A percentile compares a stretch with the other conserved stretches of the same genome.
These are phyloP conservation scores for Colletotrichum liaoningense DNA, from an alignment of 2,329 filamentous ascomycete genomes.

Conservation along the genomic window DNA sequence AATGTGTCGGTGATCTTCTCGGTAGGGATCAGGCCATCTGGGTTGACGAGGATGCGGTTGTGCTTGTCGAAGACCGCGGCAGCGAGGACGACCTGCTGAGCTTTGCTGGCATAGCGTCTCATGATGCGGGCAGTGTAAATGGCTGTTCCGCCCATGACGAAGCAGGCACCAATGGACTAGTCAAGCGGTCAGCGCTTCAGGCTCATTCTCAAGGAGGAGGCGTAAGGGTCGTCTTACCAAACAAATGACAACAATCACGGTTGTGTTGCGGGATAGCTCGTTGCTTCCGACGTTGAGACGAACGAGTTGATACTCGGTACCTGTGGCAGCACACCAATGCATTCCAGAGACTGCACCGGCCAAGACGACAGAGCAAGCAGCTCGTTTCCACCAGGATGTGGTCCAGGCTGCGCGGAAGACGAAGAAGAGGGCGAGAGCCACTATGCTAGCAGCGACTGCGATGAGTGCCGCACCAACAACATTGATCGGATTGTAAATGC, in stretches of 20 bases:
- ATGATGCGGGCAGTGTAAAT: conserved; percentile 65
- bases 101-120: conserved; percentile 66
- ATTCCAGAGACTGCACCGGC: conserved; percentile 84
- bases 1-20: conserved; percentile 85
- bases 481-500: conserved; percentile 68
- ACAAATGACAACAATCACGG: conserved; percentile 79
- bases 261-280: conserved; percentile 69
- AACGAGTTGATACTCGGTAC: conserved; percentile 74
- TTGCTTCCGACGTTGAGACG: conserved; percentile 53
- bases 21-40: conserved; percentile 75
- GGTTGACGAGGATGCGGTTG: conserved; percentile 75
- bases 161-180: conserved; percentile 71
- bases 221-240: conserved; percentile 62
- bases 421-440: conserved; percentile 82
- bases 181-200: neutral
- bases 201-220: neutral
- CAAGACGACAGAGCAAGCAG: conserved; percentile 73
- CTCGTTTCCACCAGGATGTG: conserved; percentile 80
- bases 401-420: conserved; percentile 81
- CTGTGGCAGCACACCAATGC: conserved; percentile 85
- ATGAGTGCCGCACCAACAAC: conserved; percentile 78
- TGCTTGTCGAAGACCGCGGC: conserved; percentile 75
- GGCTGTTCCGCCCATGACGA: conserved; percentile 67
- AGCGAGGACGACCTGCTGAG: conserved; percentile 69
- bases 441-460: conserved; percentile 76